Conservation (phyloP, 192 early-diverging fungal species). For the Mortierella claussenii region DNA sequence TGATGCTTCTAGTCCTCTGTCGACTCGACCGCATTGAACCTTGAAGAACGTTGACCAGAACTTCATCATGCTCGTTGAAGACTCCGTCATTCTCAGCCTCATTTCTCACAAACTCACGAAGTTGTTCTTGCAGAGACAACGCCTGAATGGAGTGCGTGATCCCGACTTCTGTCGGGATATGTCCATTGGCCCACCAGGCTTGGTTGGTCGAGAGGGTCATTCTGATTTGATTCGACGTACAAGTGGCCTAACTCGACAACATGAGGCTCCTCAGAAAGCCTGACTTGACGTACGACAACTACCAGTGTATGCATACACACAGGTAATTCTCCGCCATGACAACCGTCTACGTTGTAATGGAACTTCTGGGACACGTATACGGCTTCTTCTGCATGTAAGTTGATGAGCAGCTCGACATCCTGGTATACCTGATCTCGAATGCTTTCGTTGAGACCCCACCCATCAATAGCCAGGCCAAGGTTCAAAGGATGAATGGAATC, state of each 20-base stretch:
- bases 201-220: slow-evolving; percentile 8
- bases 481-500: slow-evolving; percentile 2
- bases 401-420: slow-evolving; percentile 6
- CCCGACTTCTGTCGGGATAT: neutral
- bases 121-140: neutral
- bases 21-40: neutral
- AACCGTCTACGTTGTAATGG: neutral
- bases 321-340: slow-evolving; percentile 2
- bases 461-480: slow-evolving; percentile 1
- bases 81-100: slow-evolving; percentile 21
- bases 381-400: neutral
- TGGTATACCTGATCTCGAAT: neutral
- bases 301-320: slow-evolving; percentile 20
- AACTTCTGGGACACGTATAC: slow-evolving; percentile 20
- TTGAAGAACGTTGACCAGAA: slow-evolving; percentile 10
- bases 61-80: slow-evolving; percentile 12
- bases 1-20: slow-evolving; percentile 7
- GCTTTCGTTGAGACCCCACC: slow-evolving; percentile 12
- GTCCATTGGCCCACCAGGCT: neutral
- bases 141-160: neutral
- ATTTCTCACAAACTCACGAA: slow-evolving; percentile 17
- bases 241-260: slow-evolving; percentile 15
- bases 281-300: slow-evolving; percentile 1
- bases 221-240: slow-evolving; percentile 14
- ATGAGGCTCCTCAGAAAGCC: neutral